Conservation (phyloP, 2,329 filamentous ascomycete genomes). For the Incumbomyces lentus region DNA sequence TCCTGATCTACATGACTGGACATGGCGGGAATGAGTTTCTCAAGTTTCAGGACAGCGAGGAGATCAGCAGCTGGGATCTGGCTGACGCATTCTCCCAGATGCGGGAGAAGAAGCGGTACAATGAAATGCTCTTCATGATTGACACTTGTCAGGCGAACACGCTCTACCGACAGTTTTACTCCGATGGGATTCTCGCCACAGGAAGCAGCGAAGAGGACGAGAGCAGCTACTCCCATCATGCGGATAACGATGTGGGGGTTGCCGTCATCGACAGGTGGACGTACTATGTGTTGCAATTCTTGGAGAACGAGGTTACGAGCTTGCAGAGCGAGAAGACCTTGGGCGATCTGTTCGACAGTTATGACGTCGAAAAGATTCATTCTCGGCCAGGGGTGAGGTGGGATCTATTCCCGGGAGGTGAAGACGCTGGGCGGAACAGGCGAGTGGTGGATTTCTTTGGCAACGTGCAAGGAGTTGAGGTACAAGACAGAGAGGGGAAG, state of each 20-base stretch:
- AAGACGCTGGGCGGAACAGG: conserved; percentile 63
- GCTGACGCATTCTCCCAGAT: conserved; percentile 98
- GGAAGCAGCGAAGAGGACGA: conserved; percentile 94
- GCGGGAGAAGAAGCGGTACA: conserved; percentile 99
- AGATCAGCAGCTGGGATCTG: conserved; percentile 91
- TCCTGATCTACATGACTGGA: conserved; percentile 97
- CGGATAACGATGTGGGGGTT: conserved; percentile 94
- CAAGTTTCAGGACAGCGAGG: conserved; percentile 96
- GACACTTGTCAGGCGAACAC: conserved; percentile 99
- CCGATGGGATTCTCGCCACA: conserved; percentile 93
- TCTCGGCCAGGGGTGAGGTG: conserved; percentile 84
- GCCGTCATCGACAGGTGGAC: conserved; percentile 98
- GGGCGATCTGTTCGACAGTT: conserved; percentile 91
- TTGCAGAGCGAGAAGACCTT: conserved; percentile 79
- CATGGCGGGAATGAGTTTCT: conserved; percentile 96
- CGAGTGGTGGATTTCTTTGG: conserved; percentile 96
- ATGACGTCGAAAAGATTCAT: conserved; percentile 90
- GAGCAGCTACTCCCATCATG: conserved; percentile 94
- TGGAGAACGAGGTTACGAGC: conserved; percentile 80
- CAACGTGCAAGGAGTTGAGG: conserved; percentile 93
- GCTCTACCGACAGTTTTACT: conserved; percentile 98
- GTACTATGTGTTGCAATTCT: conserved; percentile 95
- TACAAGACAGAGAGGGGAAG: conserved; percentile 57
- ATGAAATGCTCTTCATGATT: conserved; percentile 99
- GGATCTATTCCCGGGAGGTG: conserved; percentile 85